phyloP scores from a whole-genome alignment of 2,329 filamentous ascomycete species.

The Aspergillus phoenicis region DNA sequence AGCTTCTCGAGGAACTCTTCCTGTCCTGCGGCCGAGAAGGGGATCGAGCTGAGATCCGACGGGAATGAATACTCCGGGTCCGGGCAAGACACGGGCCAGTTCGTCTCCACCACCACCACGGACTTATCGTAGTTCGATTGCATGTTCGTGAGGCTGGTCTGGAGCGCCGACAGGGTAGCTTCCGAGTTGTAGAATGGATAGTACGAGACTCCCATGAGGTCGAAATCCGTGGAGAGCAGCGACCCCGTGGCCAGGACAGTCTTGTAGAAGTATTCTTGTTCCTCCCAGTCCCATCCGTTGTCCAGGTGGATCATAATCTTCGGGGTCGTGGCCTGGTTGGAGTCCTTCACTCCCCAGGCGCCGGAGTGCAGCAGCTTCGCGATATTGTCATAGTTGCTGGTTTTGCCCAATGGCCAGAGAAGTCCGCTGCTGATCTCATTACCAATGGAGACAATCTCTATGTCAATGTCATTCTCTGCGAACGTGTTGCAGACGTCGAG shows the following conservation, averaged over 20 bases:
- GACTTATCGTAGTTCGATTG: constrained; percentile 65
- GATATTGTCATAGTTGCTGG: constrained; percentile 60
- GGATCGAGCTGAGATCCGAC: constrained; percentile 60
- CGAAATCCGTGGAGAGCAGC: constrained; percentile 60
- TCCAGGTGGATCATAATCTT: constrained; percentile 76
- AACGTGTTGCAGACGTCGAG: constrained; percentile 64
- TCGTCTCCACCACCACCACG: constrained; percentile 68
- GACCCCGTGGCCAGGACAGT: constrained; percentile 56
- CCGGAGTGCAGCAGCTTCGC: constrained; percentile 66
- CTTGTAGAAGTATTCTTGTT: constrained; percentile 68
- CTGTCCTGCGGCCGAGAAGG: constrained; percentile 66
- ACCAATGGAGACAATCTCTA: constrained; percentile 68
- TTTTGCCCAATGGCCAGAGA: constrained; percentile 65
- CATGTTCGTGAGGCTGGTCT: constrained; percentile 61
- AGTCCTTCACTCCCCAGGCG: constrained; percentile 66
- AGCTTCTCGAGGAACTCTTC: constrained; percentile 62
- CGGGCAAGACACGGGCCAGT: constrained; percentile 69
- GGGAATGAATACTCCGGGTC: constrained; percentile 63
- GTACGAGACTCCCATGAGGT: constrained; percentile 72
- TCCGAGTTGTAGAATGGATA: constrained; percentile 69
- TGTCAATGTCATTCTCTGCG: constrained; percentile 55
- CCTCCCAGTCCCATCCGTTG: constrained; percentile 72
- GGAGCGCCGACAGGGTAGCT: constrained; percentile 62
- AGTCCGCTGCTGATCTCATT: constrained; percentile 72
- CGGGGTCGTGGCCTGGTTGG: constrained; percentile 57